Evolutionary conservation across 345 rosid species (phyloP).

Genomic region (Leavenworthia alabamica): DNA sequence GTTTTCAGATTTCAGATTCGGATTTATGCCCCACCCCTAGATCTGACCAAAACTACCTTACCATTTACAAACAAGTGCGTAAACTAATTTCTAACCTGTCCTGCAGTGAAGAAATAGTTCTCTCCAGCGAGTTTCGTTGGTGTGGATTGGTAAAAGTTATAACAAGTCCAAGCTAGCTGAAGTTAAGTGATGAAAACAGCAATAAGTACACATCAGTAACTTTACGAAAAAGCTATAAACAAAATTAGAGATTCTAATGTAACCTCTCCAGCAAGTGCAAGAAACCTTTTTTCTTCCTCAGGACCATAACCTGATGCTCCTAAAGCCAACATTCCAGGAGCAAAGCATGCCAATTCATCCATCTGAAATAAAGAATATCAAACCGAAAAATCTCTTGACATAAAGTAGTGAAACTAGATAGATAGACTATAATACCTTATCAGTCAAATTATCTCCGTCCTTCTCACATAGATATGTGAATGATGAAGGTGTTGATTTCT

Average conservation of each 20-base stretch:
- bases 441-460: conserved; percentile 47
- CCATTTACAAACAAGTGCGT: background rate
- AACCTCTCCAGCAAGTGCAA: conserved; percentile 96
- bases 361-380: conserved; percentile 45
- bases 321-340: conserved; percentile 97
- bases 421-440: conserved; percentile 57
- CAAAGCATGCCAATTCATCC: conserved; percentile 99
- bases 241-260: background rate
- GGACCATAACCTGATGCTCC: conserved; percentile 84
- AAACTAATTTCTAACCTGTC: conserved; percentile 52
- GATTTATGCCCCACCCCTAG: no score
- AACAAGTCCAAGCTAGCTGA: conserved; percentile 99
- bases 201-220: conserved; percentile 7
- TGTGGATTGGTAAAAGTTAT: conserved; percentile 89
- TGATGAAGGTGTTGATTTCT: conserved; percentile 78
- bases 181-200: background rate
- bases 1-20: no score
- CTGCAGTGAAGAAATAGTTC: conserved; percentile 77
- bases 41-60: background rate
- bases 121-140: conserved; percentile 95
- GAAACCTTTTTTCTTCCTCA: conserved; percentile 58
- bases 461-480: conserved; percentile 87
- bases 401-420: background rate
- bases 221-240: background rate
- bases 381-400: background rate